Conservation (phyloP, 1,284 basidiomycete species). For the Microbotryum lychnidis-dioicae region DNA sequence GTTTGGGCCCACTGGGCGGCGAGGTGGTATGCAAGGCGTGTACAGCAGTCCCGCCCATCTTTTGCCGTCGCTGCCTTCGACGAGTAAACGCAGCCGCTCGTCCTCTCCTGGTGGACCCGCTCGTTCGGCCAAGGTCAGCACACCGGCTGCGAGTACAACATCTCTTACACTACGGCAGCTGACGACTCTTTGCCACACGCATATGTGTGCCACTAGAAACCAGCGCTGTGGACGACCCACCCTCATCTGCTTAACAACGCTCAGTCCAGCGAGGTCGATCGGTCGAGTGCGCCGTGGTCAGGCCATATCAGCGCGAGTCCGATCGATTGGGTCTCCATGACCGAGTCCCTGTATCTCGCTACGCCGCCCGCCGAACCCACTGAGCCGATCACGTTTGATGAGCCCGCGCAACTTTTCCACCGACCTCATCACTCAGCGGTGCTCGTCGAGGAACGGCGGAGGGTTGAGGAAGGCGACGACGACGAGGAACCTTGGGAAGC, state of each 20-base stretch:
- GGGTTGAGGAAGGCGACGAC: constrained; percentile 1
- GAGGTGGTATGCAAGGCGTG: background rate
- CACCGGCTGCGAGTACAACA: background rate
- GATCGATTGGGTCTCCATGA: constrained; percentile 15
- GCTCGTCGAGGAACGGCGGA: background rate
- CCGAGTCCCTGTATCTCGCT: constrained; percentile 7
- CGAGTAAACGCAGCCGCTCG: background rate
- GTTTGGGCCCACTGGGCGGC: too few species aligned
- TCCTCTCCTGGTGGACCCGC: background rate
- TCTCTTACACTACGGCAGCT: constrained; percentile 6
- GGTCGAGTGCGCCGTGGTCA: background rate
- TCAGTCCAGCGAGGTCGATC: constrained; percentile 1
- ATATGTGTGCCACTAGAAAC: background rate
- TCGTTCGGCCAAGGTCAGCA: background rate
- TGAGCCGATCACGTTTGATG: background rate
- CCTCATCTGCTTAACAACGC: background rate
- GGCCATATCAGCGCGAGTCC: too few species aligned
- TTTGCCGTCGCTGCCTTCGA: background rate
- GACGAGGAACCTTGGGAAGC: background rate
- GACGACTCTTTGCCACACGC: background rate
- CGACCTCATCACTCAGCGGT: background rate
- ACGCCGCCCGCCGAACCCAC: constrained; percentile 9
- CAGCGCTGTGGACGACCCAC: background rate
- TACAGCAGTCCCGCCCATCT: background rate
- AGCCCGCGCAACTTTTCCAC: background rate